Evolutionary conservation across 345 rosid genomes (phyloP).

Genomic region (Arabis alpina): DNA sequence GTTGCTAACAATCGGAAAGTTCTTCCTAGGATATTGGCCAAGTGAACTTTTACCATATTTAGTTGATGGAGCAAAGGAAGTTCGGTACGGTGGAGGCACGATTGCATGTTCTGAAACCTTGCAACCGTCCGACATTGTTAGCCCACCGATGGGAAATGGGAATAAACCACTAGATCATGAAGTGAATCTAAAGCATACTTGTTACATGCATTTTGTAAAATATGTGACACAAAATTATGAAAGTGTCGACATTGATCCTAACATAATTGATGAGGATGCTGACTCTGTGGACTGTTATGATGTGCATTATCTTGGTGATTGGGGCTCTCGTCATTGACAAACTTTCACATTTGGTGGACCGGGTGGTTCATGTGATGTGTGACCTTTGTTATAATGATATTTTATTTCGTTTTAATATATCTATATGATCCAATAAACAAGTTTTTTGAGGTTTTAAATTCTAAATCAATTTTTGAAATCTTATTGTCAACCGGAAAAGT

Average conservation of each 20-base stretch:
- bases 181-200: slow-evolving; percentile 16
- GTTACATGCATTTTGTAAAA: slow-evolving; percentile 20
- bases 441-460: too few relatives aligned
- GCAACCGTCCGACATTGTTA: not conserved
- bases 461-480: too few relatives aligned
- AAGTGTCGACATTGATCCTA: not conserved
- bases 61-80: not conserved
- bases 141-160: slow-evolving; percentile 25
- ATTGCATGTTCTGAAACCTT: not conserved
- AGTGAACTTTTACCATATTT: not conserved
- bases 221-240: slow-evolving; percentile 1
- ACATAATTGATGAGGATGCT: not conserved
- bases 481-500: too few relatives aligned
- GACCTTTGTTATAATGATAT: not conserved
- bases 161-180: not conserved
- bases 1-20: not conserved
- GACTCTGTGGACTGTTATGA: not conserved
- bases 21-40: slow-evolving; percentile 11
- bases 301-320: not conserved
- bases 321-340: not conserved
- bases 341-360: slow-evolving; percentile 21
- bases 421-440: too few relatives aligned
- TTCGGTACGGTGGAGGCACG: slow-evolving; percentile 5
- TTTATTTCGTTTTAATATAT: not conserved
- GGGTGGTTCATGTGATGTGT: slow-evolving; percentile 19